Evolutionary conservation across 805 yeast species (phyloP).

Genomic region (Barnettozyma sucrosica): DNA sequence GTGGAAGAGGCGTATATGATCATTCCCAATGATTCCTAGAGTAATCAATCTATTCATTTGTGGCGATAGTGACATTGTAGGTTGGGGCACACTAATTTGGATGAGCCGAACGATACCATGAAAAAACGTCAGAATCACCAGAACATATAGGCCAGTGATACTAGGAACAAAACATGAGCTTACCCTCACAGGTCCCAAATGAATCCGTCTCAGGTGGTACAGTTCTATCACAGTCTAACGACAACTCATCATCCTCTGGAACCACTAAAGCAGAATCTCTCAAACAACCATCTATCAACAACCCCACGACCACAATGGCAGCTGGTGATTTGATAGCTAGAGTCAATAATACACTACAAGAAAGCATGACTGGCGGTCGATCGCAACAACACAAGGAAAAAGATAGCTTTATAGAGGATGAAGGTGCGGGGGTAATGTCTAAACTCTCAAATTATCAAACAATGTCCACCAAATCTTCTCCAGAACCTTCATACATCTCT

Average conservation of each 20-base stretch:
- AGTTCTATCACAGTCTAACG: not conserved
- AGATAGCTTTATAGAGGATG: not conserved
- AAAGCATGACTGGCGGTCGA: not conserved
- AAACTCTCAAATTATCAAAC: not conserved
- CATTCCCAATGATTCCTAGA: not conserved
- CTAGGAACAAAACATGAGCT: not conserved
- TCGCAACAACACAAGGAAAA: not conserved
- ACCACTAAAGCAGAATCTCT: not conserved
- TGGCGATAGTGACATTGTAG: not conserved
- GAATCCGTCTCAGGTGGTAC: not conserved
- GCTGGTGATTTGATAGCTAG: not conserved
- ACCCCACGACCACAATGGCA: not conserved
- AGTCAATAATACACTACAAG: not conserved
- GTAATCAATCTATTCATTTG: not conserved
- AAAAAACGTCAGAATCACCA: too few relatives aligned
- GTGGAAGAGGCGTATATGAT: not conserved
- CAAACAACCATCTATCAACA: not conserved
- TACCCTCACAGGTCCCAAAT: not conserved
- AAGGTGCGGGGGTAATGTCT: not conserved
- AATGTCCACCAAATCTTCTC: not conserved
- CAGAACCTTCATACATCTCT: not conserved
- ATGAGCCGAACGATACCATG: too few relatives aligned
- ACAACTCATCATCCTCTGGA: not conserved
- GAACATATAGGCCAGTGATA: not conserved
- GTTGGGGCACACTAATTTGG: not conserved